phyloP scores from a whole-genome alignment of 768 basidiomycete species.

The Lactarius evosmus region DNA sequence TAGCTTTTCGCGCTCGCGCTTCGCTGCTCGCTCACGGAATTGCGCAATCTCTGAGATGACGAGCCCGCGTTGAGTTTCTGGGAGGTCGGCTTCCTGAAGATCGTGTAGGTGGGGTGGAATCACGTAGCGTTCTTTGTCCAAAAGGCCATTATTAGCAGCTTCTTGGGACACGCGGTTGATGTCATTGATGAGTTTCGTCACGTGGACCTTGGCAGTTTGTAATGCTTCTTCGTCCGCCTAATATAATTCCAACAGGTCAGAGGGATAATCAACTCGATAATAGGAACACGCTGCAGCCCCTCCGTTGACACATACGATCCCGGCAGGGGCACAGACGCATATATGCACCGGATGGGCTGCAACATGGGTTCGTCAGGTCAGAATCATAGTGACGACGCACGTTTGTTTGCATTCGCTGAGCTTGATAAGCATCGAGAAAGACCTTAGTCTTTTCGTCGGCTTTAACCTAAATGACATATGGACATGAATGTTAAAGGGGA shows the following conservation, averaged over 20 bases:
- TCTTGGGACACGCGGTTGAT: slow-evolving; percentile 73
- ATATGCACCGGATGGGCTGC: slow-evolving; percentile 13
- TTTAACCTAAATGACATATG: slow-evolving; percentile 71
- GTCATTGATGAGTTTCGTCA: slow-evolving; percentile 64
- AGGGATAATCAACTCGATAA: slow-evolving; percentile 3
- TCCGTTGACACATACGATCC: background rate
- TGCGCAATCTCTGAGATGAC: slow-evolving; percentile 96
- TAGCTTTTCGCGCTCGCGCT: slow-evolving; percentile 85
- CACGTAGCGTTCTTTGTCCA: slow-evolving; percentile 82
- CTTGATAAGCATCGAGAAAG: slow-evolving; percentile 82
- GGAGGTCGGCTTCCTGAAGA: slow-evolving; percentile 93
- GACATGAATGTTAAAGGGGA: slow-evolving; percentile 1
- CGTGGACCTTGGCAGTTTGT: slow-evolving; percentile 59
- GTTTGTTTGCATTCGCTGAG: slow-evolving; percentile 75
- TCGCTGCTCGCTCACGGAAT: slow-evolving; percentile 92
- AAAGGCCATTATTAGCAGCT: slow-evolving; percentile 67
- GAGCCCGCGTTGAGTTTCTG: slow-evolving; percentile 87
- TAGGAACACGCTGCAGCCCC: slow-evolving; percentile 8
- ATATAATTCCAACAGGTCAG: slow-evolving; percentile 17
- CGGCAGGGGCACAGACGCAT: background rate
- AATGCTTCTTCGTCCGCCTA: slow-evolving; percentile 70
- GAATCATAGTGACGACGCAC: slow-evolving; percentile 47
- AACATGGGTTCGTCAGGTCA: slow-evolving; percentile 10
- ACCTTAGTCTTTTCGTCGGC: slow-evolving; percentile 93
- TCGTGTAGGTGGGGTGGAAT: slow-evolving; percentile 97